Base-by-base conservation (phyloP, 495 filamentous ascomycete species). In the Mytilinidion resinicola region DNA sequence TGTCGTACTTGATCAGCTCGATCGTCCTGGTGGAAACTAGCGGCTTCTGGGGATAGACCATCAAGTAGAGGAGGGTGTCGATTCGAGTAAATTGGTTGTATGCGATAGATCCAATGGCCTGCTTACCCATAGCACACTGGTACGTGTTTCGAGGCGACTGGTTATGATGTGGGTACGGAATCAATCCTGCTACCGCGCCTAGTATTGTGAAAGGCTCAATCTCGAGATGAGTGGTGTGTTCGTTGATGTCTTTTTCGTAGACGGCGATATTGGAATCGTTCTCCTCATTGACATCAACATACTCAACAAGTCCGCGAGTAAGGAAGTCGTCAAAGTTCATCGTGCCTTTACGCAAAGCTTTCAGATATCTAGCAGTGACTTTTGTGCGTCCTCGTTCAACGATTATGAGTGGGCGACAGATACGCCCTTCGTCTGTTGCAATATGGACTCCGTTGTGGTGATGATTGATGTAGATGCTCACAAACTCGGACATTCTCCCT, bases 111-210 rank as follows among this genome's bases (percentile, higher is more conserved):
- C 93, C 93, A 70, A 99, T 96, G 15, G 93, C 93, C 87, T 99
- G 93, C 74, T 99, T 99, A 78, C 93, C 93, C 93, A 99, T 99
- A 73, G 93, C 93, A 72, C 95, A 96, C 76, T 98, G 93, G 68
- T 99, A 99, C 8, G 93, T 99, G 70, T 99, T 99, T 76, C 93
- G 85, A 9, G 93, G 93, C 4, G 93, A 99, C 72, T 99, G 93
- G 72, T 99, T 99, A 77, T 99, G 93, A 74, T 99, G 95, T 10
- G 93, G 93, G 68, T 96, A 99, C 4, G 93, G 93, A 65, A 99
- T 97, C 19, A 99, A 77, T 39, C 93, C 92, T 38, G 93, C 93
- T 36, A 97, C 95, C 25, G 93, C 95, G n/a, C 93, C 93, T 34
- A 99, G 84, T 43, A 97, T 87, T 1, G 95, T 97, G 71, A 96